A percentile compares a stretch with the other conserved stretches of the same genome.
phyloP scores from a whole-genome alignment of 306 rosid species.

The Fragaria vesca region DNA sequence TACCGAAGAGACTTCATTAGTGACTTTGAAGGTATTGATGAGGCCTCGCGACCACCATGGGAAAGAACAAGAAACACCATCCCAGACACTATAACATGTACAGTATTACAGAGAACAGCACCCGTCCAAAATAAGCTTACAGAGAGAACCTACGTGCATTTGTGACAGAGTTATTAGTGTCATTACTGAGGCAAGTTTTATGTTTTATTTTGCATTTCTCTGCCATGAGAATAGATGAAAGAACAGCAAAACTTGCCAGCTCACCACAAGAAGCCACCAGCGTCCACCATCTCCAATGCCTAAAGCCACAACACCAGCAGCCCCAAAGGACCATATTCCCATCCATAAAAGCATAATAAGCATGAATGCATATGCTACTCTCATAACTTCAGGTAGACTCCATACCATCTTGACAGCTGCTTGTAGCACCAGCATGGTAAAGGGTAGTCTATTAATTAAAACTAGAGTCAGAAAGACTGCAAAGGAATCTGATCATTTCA shows the following conservation, averaged over 20 bases:
- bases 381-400: constrained; percentile 78
- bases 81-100: constrained; percentile 94
- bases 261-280: constrained; percentile 99
- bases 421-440: constrained; percentile 88
- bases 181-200: constrained; percentile 22
- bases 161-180: constrained; percentile 27
- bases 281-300: constrained; percentile 87
- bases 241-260: constrained; percentile 93
- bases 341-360: constrained; percentile 81
- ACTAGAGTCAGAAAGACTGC: constrained; percentile 30
- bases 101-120: constrained; percentile 86
- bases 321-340: constrained; percentile 97
- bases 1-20: constrained; percentile 62
- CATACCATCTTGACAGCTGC: constrained; percentile 93
- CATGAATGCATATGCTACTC: constrained; percentile 82
- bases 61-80: constrained; percentile 80
- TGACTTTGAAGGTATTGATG: constrained; percentile 61
- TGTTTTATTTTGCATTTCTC: constrained; percentile 19
- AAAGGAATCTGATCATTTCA: constrained; percentile 15
- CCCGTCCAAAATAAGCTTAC: constrained; percentile 99
- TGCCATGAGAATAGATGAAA: constrained; percentile 34
- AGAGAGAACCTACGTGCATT: constrained; percentile 71
- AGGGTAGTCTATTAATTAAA: constrained; percentile 73
- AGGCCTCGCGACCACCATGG: constrained; percentile 69
- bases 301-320: constrained; percentile 96